Evolutionary conservation across 139 green algal genomes (phyloP), one percentile per base, ranked within the genome.

Genomic region (Chlamydomonas eustigma): DNA sequence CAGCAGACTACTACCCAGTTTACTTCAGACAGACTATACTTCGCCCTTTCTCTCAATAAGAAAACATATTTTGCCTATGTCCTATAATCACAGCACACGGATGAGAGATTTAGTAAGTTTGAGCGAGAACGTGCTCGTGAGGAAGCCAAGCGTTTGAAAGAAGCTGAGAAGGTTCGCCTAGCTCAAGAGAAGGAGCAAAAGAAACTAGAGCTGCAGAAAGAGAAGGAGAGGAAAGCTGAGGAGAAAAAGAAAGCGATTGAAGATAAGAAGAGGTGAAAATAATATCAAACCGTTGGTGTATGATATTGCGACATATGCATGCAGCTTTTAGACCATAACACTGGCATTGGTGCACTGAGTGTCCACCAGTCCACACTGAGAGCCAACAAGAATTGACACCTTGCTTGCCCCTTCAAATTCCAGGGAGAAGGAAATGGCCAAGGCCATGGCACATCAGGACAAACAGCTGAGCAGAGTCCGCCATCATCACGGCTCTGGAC

Each of bases 221-320:
- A 90, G 52, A 76, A 76, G 44, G 85, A 90, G 78, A 68, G 76
- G 37, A 82, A 82, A 31, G 79, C 81, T 3, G 83, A 88, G 67
- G 80, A 90, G 34, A 88, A 82, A 66, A 79, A 78, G 73, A 81
- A 75, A n/a, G 79, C 63, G 28, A 73, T 68, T 31, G 78, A 88
- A 51, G 78, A 84, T 39, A 84, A 79, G 74, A 79, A 79, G 37
- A 50, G 52, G 73, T 51, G 31, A 80, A 89, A 88, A 80, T 87
- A 92, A 58, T 58, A 28, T 12, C n/a, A n/a, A n/a, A n/a, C n/a
- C n/a, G n/a, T n/a, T n/a, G n/a, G n/a, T n/a, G n/a, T n/a, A n/a
- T n/a, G n/a, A n/a, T n/a, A n/a, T n/a, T n/a, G n/a, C n/a, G n/a
- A n/a, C n/a, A n/a, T n/a, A n/a, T n/a, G n/a, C n/a, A n/a, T n/a